These are phyloP conservation scores for Barnettozyma wickerhamii DNA, from an alignment of 805 yeast species.

Conservation along the genomic window DNA sequence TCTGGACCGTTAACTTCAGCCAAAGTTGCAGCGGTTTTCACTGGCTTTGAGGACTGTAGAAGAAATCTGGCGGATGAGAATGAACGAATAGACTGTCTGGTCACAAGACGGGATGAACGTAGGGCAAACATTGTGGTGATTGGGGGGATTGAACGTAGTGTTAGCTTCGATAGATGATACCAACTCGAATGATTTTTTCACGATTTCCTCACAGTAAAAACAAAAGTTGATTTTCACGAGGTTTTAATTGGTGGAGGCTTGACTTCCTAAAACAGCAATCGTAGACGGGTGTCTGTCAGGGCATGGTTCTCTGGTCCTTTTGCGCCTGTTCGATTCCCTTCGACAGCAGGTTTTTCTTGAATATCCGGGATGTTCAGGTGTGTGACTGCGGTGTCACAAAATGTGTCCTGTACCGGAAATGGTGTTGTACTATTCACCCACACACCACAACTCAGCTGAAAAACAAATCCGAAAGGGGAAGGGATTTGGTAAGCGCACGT, in stretches of 20 bases:
- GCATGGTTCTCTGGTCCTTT: too few species aligned
- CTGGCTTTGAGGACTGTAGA: constrained; percentile 18
- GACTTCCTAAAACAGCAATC: constrained; percentile 11
- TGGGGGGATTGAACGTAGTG: not conserved
- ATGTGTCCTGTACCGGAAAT: not conserved
- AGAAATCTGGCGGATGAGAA: constrained; percentile 29
- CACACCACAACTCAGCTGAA: not conserved
- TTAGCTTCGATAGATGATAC: constrained; percentile 1
- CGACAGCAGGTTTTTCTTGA: not conserved
- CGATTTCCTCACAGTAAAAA: constrained; percentile 2
- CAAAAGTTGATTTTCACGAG: constrained; percentile 10
- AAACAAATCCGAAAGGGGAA: not conserved
- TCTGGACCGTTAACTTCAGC: constrained; percentile 76
- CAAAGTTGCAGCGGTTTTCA: constrained; percentile 60
- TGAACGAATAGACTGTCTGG: constrained; percentile 30
- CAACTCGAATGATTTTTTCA: constrained; percentile 22
- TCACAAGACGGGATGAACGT: constrained; percentile 30
- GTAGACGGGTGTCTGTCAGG: too few species aligned
- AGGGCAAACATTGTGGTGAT: constrained; percentile 29
- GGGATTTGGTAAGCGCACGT: constrained; percentile 3
- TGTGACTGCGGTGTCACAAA: not conserved
- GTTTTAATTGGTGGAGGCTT: constrained; percentile 21
- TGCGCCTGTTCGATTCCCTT: not conserved
- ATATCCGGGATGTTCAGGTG: not conserved
- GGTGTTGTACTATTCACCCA: not conserved